phyloP scores from a whole-genome alignment of 2,329 filamentous ascomycete species.

The Mollisiaceae sp. region DNA sequence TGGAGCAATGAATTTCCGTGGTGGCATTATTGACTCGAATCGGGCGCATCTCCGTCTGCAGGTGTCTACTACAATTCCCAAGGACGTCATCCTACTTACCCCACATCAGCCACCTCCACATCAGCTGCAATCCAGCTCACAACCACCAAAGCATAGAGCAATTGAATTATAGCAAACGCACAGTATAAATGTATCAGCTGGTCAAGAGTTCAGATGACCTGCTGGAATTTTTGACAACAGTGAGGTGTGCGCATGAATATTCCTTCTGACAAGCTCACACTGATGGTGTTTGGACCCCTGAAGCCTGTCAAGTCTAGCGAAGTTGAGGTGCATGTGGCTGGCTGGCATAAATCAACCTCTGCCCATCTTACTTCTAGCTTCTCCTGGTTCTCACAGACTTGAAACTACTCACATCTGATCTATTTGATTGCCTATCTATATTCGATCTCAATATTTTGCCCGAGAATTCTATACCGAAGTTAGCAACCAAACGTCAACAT shows the following conservation, averaged over 20 bases:
- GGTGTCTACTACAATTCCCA: neutral
- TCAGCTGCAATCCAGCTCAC: constrained; percentile 6
- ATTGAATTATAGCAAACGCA: neutral
- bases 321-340: constrained; percentile 4
- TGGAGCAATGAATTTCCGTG: neutral
- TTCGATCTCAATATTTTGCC: neutral
- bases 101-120: neutral
- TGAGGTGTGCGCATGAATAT: neutral
- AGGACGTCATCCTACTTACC: constrained; percentile 2
- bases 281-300: neutral
- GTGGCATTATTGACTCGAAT: neutral
- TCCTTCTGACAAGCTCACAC: constrained; percentile 3
- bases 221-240: neutral
- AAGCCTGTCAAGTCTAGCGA: constrained; percentile 1
- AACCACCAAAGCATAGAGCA: neutral
- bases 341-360: neutral
- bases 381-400: neutral
- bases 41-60: neutral
- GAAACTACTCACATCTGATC: neutral
- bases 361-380: neutral
- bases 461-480: neutral
- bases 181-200: neutral
- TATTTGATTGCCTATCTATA: neutral
- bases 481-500: constrained; percentile 16
- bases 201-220: neutral